Evolutionary conservation across 257 asterid species (phyloP), one percentile per base, ranked within the genome.

Genomic region (Parsonsia alboflavescens): DNA sequence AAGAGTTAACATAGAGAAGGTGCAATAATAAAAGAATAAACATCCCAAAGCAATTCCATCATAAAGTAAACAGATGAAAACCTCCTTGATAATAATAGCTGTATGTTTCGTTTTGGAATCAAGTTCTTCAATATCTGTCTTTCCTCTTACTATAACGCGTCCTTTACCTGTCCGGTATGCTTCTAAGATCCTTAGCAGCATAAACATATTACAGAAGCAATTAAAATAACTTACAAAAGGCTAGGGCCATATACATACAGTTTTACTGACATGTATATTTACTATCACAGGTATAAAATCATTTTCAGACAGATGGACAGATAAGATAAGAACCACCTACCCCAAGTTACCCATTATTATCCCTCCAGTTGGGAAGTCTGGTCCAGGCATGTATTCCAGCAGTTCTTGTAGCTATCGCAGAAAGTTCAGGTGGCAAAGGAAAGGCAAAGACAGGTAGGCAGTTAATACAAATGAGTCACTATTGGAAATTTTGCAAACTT

Each of bases 301-400:
- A 19, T 7, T 6, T 19, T 50, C 73, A 59, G 69, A 71, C 2
- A 33, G 39, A 33, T 33, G 39, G 48, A 68, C 63, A 72, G 72
- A 58, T 19, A 46, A 70, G 57, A 70, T 45, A 36, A 76, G 71
- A 73, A 54, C 21, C 71, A 80, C 87, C 80, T 84, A 95, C 99
- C 99, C 99, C 76, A 83, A 75, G 78, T 86, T 95, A 75, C 99
- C 99, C 98, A 95, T 92, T 76, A 95, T 90, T 77, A 75, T 85
- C 84, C 99, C 99, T 75, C 99, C 99, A 61, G 99, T 95, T 45
- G 99, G 99, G 81, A 95, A 95, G 84, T 95, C 99, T 57, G 99
- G 99, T 73, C 98, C 99, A 26, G 98, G 99, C 98, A 95, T 90
- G 89, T 90, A 87, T 77, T 95, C 99, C 64, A 95, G 91, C 85